Base-by-base conservation (phyloP, 140 eudicot genomes). In the Oenanthe javanica region DNA sequence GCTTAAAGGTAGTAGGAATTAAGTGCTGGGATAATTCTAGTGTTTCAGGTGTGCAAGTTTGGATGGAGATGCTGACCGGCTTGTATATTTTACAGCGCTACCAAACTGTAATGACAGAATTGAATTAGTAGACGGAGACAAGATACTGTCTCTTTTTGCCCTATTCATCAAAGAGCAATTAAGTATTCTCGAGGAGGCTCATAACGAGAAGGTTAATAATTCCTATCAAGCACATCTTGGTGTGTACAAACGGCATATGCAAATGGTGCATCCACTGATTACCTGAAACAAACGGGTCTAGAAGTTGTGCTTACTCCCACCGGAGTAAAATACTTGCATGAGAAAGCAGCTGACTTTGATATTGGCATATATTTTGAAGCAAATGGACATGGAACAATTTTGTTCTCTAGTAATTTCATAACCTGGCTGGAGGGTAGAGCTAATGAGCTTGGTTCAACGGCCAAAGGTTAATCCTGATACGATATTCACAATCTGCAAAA, bases 231-330 rank as follows among this genome's bases (percentile, higher is more conserved):
- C 93, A 63, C 86, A 76, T 83, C 88, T 92, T 52, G 98, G 97
- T 77, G 90, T 90, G 88, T 94, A 74, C 98, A 94, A 70, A 94
- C 97, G 23, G 97, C 97, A 74, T 94, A 94, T 85, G 98, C 94
- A 54, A 94, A 92, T 79, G 97, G 98, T 21, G 97, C 97, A 79
- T 90, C 98, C n/a, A 94, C 97, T 46, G 86, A 90, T 84, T 94
- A 84, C 84, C 83, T 94, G 71, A 90, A 86, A 42, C 76, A 84
- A 18, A 77, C 86, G 84, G 97, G 95, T 23, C 84, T 94, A 76
- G 91, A 94, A 81, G 94, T 90, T 57, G 84, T 83, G 27, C 84
- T 89, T 75, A 87, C 97, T 69, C 96, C 97, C 59, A 92, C 98
- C 9, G 97, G 98, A 77, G 97, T 90, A 45, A 94, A 92, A 79